Evolutionary conservation across 768 basidiomycete genomes (phyloP).

Genomic region (Termitomyces sp.): DNA sequence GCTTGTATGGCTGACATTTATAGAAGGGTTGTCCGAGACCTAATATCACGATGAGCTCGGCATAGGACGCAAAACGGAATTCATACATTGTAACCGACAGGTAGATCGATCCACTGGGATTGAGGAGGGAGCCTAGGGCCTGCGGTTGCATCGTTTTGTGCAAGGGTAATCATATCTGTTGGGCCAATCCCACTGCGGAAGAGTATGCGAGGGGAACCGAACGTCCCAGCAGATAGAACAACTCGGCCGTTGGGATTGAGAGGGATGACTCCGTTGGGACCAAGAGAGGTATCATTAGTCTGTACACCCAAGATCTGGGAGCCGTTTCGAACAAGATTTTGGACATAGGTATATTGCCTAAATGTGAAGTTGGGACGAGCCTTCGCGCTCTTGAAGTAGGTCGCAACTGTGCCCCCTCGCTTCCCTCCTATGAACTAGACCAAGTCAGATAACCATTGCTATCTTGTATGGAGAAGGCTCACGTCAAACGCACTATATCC

Average conservation of each 20-base stretch:
- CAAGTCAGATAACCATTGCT: background rate
- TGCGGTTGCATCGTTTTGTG: constrained; percentile 39
- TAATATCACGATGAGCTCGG: constrained; percentile 9
- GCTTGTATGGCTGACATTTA: constrained; percentile 36
- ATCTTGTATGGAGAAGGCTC: constrained; percentile 6
- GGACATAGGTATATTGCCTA: constrained; percentile 41
- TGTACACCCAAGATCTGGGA: constrained; percentile 50
- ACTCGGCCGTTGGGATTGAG: constrained; percentile 53
- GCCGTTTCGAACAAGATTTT: constrained; percentile 51
- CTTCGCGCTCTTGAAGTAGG: constrained; percentile 53
- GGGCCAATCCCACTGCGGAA: constrained; percentile 62
- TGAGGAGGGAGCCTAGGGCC: constrained; percentile 41
- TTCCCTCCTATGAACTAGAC: constrained; percentile 36
- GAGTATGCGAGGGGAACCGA: constrained; percentile 49
- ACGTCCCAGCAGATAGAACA: constrained; percentile 52
- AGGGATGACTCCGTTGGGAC: constrained; percentile 49
- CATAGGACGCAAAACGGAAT: background rate
- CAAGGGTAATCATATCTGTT: constrained; percentile 46
- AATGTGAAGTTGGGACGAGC: constrained; percentile 46
- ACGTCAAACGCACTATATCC: constrained; percentile 46
- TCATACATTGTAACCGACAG: constrained; percentile 46
- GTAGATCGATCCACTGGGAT: constrained; percentile 49
- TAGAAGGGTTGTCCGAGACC: constrained; percentile 58
- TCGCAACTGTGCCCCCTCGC: constrained; percentile 51
- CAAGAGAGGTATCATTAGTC: constrained; percentile 53